These are phyloP conservation scores for Thielaviopsis ethacetica DNA, from an alignment of 2,329 filamentous ascomycete genomes.

Conservation along the genomic window DNA sequence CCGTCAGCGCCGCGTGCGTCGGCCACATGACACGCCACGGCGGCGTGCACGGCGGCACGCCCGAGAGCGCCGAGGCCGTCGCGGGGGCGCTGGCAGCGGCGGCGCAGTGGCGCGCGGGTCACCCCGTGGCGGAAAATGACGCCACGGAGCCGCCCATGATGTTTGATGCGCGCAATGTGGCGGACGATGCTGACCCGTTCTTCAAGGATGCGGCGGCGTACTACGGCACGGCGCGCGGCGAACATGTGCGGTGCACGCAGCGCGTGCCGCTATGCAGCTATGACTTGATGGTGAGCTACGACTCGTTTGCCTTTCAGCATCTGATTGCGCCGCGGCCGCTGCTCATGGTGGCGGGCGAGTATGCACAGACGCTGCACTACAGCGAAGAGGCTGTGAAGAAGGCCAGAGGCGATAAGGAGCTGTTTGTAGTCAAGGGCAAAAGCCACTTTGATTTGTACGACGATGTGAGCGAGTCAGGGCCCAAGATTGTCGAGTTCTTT, in stretches of 20 bases:
- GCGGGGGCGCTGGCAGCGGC: neutral
- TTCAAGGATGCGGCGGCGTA: neutral
- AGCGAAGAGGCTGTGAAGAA: constrained; percentile 3
- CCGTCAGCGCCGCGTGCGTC: neutral
- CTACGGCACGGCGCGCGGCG: neutral
- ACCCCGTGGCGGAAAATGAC: neutral
- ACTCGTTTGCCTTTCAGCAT: neutral
- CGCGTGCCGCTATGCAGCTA: neutral
- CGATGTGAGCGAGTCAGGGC: neutral
- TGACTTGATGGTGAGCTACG: neutral
- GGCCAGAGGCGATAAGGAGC: neutral
- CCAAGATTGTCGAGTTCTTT: neutral
- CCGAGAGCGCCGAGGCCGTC: neutral
- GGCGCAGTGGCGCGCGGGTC: neutral
- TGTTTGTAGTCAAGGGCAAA: constrained; percentile 2
- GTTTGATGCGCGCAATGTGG: neutral
- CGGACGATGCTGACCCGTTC: neutral
- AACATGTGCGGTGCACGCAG: neutral
- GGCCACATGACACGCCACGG: neutral
- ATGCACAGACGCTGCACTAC: neutral
- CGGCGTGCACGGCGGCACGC: neutral
- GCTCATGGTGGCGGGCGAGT: neutral
- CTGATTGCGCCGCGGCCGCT: neutral
- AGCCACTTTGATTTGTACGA: constrained; percentile 3
- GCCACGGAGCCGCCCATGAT: neutral